Base-by-base conservation (phyloP, 257 asterid species). In the Nicotiana knightiana region DNA sequence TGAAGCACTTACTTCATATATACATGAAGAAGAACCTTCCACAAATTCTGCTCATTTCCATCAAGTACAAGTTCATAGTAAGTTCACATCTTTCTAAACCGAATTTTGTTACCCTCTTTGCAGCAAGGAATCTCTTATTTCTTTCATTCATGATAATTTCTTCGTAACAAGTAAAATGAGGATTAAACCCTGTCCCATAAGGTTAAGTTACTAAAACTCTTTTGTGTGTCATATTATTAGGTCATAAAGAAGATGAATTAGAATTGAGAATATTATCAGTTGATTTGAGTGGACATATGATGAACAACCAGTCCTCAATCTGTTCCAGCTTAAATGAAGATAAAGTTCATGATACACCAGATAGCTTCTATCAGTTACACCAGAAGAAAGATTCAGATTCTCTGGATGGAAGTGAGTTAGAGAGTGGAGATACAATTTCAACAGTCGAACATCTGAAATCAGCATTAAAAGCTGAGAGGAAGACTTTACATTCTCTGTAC, bases 391-490 rank as follows among this genome's bases (percentile, higher is more conserved):
- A 92, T 88, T 89, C 88, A 0, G 95, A 88, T 63, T 94, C 98
- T 1, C 57, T 91, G 35, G 99, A 93, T 84, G 99, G 97, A 77
- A 96, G 97, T 87, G 99, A 96, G 67, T 84, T 93, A 79, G 98
- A 96, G 39, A 87, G 91, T 32, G 79, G 88, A 51, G 99, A 91
- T 80, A n/a, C 93, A 59, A 87, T 87, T 46, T 85, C 85, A 58
- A 87, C 96, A 0, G 62, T 88, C 9, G 99, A 96, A 18, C 83
- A 83, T 32, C 85, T 96, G 67, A 93, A 91, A 86, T 87, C 92
- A 3, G 94, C 95, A 0, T 84, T 94, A 12, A 91, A 87, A 90
- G 67, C 94, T 0, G 97, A 94, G 81, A 64, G 97, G 15, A 94
- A 91, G 83, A 90, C 94, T 12, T 83, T 93, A 77, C 94, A 92